Evolutionary conservation across 202 grass and related monocot genomes (phyloP).

Genomic region (Panicum hallii): DNA sequence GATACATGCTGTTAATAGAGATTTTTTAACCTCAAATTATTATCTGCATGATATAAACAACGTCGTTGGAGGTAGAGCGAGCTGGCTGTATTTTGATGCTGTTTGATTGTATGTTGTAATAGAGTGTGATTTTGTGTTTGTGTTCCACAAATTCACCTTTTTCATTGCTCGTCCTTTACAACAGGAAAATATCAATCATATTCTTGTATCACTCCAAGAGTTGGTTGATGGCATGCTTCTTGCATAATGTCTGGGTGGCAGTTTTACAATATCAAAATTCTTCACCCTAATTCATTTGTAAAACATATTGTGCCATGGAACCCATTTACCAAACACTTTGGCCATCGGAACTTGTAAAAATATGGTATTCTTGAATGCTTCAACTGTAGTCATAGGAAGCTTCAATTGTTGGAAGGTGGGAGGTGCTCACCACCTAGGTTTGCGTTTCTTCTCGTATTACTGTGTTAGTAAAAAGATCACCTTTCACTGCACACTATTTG

Average conservation of each 20-base stretch:
- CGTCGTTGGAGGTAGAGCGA: not conserved
- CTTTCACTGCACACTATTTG: not conserved
- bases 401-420: not conserved
- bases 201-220: not conserved
- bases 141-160: slow-evolving; percentile 24
- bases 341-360: not conserved
- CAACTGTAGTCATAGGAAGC: not conserved
- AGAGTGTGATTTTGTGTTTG: slow-evolving; percentile 12
- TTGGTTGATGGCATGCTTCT: not conserved
- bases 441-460: no score
- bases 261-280: not conserved
- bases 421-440: not conserved
- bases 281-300: not conserved
- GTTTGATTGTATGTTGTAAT: not conserved
- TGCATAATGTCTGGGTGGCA: not conserved
- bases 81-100: not conserved
- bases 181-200: slow-evolving; percentile 13
- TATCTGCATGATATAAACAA: slow-evolving; percentile 28
- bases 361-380: not conserved
- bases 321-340: not conserved
- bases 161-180: slow-evolving; percentile 9
- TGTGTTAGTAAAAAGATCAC: no score
- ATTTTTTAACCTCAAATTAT: slow-evolving; percentile 24
- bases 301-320: not conserved
- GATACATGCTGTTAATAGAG: slow-evolving; percentile 11